These are phyloP conservation scores for Coprinopsis marcescibilis DNA, from an alignment of 768 basidiomycete genomes.

Conservation along the genomic window DNA sequence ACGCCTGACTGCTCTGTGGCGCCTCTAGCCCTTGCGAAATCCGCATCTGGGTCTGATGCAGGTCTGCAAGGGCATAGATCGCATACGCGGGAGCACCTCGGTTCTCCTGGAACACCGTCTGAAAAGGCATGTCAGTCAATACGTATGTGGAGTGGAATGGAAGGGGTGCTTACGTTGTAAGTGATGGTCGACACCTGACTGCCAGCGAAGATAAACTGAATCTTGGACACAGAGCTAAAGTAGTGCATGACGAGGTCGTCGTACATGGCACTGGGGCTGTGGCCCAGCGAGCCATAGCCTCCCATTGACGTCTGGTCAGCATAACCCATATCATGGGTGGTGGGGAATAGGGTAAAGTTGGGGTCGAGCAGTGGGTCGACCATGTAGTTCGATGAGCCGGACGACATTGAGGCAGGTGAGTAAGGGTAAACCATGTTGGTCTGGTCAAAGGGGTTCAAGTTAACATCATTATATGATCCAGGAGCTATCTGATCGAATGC, in stretches of 20 bases:
- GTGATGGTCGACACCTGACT: conserved; percentile 58
- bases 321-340: conserved; percentile 7
- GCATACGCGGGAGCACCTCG: conserved; percentile 68
- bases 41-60: conserved; percentile 60
- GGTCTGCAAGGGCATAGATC: conserved; percentile 68
- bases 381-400: conserved; percentile 21
- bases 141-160: neutral
- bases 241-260: conserved; percentile 67
- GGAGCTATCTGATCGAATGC: conserved; percentile 32
- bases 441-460: conserved; percentile 23
- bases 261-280: conserved; percentile 38
- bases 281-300: conserved; percentile 18
- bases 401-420: conserved; percentile 25
- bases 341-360: conserved; percentile 16
- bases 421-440: conserved; percentile 7
- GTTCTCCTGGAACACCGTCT: conserved; percentile 60
- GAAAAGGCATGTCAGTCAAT: conserved; percentile 4
- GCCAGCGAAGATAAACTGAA: conserved; percentile 62
- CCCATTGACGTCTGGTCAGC: conserved; percentile 6
- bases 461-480: conserved; percentile 28
- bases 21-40: conserved; percentile 58
- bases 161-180: conserved; percentile 46
- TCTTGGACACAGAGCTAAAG: conserved; percentile 63
- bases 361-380: conserved; percentile 13
- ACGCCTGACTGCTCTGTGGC: conserved; percentile 47